A percentile compares a stretch with the other conserved stretches of the same genome.
Evolutionary conservation across 148 eudicot genomes (phyloP).

Genomic region (Talinum fruticosum): DNA sequence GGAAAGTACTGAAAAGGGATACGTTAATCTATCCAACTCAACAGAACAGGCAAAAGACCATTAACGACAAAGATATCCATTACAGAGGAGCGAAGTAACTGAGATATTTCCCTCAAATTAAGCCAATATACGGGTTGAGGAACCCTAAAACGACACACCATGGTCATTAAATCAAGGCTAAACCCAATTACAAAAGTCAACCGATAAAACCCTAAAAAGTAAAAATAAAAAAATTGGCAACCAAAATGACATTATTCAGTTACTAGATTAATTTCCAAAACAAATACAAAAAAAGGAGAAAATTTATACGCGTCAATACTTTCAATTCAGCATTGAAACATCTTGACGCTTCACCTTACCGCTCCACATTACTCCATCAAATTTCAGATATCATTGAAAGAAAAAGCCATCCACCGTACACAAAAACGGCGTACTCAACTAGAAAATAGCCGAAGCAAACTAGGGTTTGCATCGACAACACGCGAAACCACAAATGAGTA

Average conservation of each 20-base stretch:
- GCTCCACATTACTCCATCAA: neutral
- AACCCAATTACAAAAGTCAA: neutral
- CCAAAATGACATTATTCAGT: neutral
- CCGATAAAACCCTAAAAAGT: neutral
- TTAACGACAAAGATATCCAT: neutral
- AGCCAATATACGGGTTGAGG: neutral
- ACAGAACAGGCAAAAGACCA: neutral
- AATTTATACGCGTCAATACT: neutral
- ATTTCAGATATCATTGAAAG: neutral
- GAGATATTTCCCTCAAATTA: too few species aligned
- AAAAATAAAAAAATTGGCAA: neutral
- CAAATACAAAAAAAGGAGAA: neutral
- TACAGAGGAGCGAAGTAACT: neutral
- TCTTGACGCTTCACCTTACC: neutral
- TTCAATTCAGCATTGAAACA: too few species aligned
- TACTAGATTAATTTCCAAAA: neutral
- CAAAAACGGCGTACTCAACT: neutral
- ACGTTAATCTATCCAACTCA: too few species aligned
- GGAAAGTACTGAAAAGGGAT: neutral
- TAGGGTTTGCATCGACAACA: constrained; percentile 10
- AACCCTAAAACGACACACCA: neutral
- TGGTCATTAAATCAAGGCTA: neutral
- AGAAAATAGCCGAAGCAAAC: neutral
- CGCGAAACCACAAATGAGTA: neutral
- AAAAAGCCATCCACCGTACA: neutral